Conservation (phyloP, 1,284 basidiomycete genomes). For the Marasmius sp. region DNA sequence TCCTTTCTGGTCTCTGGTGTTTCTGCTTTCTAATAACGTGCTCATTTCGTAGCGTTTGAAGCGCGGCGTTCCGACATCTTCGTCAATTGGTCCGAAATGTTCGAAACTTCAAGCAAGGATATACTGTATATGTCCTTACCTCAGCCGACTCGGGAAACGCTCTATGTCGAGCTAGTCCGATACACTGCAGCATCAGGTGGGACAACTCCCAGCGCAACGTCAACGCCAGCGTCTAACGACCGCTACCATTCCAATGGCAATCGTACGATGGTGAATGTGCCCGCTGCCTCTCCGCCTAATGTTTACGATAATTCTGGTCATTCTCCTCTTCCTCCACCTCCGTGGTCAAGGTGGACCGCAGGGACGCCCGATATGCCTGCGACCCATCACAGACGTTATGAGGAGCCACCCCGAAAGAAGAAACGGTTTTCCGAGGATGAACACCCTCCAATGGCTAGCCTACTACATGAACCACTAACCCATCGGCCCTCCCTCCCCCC, state of each 20-base stretch:
- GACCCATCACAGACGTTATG: conserved; percentile 35
- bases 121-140: conserved; percentile 66
- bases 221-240: conserved; percentile 25
- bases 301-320: background rate
- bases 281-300: conserved; percentile 14
- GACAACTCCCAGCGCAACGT: conserved; percentile 34
- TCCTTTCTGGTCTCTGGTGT: conserved; percentile 18
- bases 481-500: conserved; percentile 26
- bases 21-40: conserved; percentile 13
- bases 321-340: conserved; percentile 47
- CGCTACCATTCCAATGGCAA: conserved; percentile 20
- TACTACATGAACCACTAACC: conserved; percentile 21
- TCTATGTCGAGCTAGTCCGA: conserved; percentile 73
- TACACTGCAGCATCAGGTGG: conserved; percentile 41
- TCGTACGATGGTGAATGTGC: conserved; percentile 23
- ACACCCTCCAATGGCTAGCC: conserved; percentile 19
- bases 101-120: conserved; percentile 71
- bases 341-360: conserved; percentile 63
- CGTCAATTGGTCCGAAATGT: conserved; percentile 69
- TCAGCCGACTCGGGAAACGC: conserved; percentile 60
- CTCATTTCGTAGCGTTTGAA: conserved; percentile 34
- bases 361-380: conserved; percentile 41
- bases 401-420: conserved; percentile 27
- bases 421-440: conserved; percentile 26
- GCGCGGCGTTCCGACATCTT: conserved; percentile 47